Base-by-base conservation (phyloP, 257 asterid genomes). In the Solanum boliviense region DNA sequence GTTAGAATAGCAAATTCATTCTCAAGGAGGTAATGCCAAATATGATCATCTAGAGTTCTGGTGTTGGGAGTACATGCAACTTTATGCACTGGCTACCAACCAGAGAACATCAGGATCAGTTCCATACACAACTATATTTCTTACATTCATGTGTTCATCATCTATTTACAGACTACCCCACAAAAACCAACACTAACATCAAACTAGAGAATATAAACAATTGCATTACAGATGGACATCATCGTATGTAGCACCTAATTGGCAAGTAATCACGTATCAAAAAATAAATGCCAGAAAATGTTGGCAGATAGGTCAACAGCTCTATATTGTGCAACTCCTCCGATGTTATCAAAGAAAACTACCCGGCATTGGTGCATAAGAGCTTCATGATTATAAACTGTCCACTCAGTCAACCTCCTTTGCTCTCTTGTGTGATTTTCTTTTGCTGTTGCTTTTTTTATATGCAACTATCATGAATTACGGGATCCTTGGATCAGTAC, bases 401-500 rank as follows among this genome's bases (percentile, higher is more conserved):
- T 86, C 68, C 88, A 83, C 84, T 90, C 73, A 92, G 87, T 92
- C 94, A 39, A 93, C 93, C 90, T 89, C 94, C 93, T 91, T 92
- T 86, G 93, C 90, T 89, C 88, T 90, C 95, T 95, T 91, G 93
- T 88, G 91, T 94, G 86, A 89, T 84, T 90, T 89, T 92, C 89
- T 41, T 87, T 88, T 89, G 83, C 75, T 60, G 89, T 70, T 87
- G 88, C 91, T 89, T 86, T 86, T 71, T 83, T 83, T 88, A 89
- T 89, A 89, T 71, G 87, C 88, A 79, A 87, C 91, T 89, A 91
- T 92, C 94, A 91, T 86, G 93, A 93, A 92, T 91, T 92, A 87
- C 85, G 95, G 90, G 95, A 88, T 88, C 93, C 94, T 89, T 91
- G 95, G 91, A 93, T 93, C 94, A 91, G 88, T 93, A 92, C 91